Conservation (phyloP, 169 alveolate species). For the Fabrea salina region DNA sequence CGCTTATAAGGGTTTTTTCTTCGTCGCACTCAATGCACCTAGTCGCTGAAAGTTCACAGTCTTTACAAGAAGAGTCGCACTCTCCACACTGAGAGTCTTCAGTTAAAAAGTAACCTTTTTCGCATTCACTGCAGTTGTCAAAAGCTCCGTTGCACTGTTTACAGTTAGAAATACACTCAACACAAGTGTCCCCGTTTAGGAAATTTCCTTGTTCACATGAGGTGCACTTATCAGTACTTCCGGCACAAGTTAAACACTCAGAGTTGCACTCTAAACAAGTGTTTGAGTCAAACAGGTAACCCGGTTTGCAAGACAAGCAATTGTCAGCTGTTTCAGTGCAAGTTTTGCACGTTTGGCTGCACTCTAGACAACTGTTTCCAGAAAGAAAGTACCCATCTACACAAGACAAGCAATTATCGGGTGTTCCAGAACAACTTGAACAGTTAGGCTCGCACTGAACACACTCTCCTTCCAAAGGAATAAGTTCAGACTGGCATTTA, state of each 20-base stretch:
- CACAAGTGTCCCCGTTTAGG: neutral
- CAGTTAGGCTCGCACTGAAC: neutral
- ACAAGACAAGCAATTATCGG: neutral
- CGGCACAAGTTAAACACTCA: neutral
- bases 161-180: neutral
- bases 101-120: too few relatives aligned
- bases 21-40: neutral
- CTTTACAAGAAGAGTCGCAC: conserved; percentile 4
- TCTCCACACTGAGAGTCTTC: neutral
- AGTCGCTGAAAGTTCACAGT: neutral
- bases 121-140: neutral
- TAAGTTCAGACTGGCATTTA: neutral
- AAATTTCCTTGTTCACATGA: neutral
- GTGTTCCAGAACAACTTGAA: neutral
- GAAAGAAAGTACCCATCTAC: neutral
- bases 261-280: neutral
- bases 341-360: neutral
- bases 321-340: neutral
- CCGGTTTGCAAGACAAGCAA: neutral
- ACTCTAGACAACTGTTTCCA: neutral
- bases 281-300: neutral
- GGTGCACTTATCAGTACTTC: neutral
- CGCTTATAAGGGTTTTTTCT: neutral
- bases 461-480: neutral
- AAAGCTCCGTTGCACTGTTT: neutral